phyloP scores from a whole-genome alignment of 768 basidiomycete genomes.

The Lentinula lateritia region DNA sequence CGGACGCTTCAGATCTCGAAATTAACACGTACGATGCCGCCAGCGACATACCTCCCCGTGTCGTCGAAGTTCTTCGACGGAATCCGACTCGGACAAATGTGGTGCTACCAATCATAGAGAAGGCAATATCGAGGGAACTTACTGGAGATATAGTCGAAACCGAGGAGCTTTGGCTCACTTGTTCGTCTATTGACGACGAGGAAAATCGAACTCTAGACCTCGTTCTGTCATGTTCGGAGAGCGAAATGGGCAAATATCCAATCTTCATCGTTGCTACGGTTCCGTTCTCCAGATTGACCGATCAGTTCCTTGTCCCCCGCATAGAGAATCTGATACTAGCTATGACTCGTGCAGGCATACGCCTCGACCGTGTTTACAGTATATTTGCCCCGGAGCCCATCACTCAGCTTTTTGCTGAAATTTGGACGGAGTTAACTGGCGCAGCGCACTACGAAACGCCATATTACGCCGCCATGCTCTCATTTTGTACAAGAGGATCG shows the following conservation, averaged over 20 bases:
- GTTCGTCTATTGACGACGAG: constrained; percentile 9
- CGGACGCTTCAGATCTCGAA: background rate
- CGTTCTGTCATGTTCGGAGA: constrained; percentile 55
- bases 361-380: constrained; percentile 49
- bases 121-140: background rate
- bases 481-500: constrained; percentile 43
- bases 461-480: constrained; percentile 1
- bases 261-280: constrained; percentile 55
- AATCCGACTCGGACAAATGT: constrained; percentile 24
- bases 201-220: constrained; percentile 32
- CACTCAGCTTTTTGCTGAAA: constrained; percentile 37
- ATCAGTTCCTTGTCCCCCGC: constrained; percentile 30
- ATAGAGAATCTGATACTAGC: constrained; percentile 35
- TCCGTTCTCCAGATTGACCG: constrained; percentile 30
- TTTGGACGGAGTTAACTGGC: constrained; percentile 6
- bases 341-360: constrained; percentile 27
- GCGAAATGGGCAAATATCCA: constrained; percentile 55
- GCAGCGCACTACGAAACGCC: background rate
- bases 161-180: constrained; percentile 32
- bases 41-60: constrained; percentile 19
- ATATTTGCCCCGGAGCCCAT: constrained; percentile 54
- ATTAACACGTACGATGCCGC: constrained; percentile 10
- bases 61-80: constrained; percentile 23
- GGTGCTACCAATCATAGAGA: constrained; percentile 15
- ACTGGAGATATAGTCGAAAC: constrained; percentile 11